A percentile compares a stretch with the other conserved stretches of the same genome.
These are phyloP conservation scores for Trypanosoma scelopori DNA, from an alignment of 208 protist species.

Conservation along the genomic window DNA sequence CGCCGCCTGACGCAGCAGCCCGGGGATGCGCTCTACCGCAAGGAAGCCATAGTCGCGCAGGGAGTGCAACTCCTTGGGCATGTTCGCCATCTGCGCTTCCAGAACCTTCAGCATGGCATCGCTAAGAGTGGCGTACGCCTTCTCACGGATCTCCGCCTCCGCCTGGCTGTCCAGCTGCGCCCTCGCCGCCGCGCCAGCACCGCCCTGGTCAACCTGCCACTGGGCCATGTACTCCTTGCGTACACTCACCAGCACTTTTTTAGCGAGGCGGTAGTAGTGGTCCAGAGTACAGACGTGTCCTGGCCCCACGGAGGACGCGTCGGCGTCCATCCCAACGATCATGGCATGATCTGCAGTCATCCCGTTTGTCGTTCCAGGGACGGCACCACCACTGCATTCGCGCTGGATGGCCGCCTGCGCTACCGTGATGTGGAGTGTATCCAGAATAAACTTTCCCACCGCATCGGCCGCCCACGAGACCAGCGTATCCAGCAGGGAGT, in stretches of 20 bases:
- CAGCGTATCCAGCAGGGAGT: conserved; percentile 37
- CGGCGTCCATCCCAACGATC: conserved; percentile 16
- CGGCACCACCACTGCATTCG: neutral
- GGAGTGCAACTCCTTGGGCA: conserved; percentile 53
- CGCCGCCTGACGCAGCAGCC: conserved; percentile 54
- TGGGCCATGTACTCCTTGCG: conserved; percentile 47
- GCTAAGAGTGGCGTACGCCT: conserved; percentile 60
- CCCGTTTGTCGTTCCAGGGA: neutral
- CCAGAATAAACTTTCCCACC: conserved; percentile 72
- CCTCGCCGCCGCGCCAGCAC: neutral
- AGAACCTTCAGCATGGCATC: conserved; percentile 70
- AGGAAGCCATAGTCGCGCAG: conserved; percentile 69
- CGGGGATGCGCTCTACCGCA: conserved; percentile 67
- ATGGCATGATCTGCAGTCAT: neutral
- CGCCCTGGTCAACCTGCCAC: conserved; percentile 12
- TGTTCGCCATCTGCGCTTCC: conserved; percentile 31
- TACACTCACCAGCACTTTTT: conserved; percentile 68
- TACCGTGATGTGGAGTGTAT: conserved; percentile 60
- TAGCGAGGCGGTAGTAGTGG: conserved; percentile 65
- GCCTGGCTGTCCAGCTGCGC: conserved; percentile 43
- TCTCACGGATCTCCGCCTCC: conserved; percentile 62
- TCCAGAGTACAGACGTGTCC: conserved; percentile 79
- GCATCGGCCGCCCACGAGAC: conserved; percentile 65
- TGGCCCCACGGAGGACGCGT: conserved; percentile 19
- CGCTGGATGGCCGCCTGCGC: conserved; percentile 52